Evolutionary conservation across 1,284 basidiomycete genomes (phyloP), one percentile per base, ranked within the genome.

Genomic region (Trametes polyzona): DNA sequence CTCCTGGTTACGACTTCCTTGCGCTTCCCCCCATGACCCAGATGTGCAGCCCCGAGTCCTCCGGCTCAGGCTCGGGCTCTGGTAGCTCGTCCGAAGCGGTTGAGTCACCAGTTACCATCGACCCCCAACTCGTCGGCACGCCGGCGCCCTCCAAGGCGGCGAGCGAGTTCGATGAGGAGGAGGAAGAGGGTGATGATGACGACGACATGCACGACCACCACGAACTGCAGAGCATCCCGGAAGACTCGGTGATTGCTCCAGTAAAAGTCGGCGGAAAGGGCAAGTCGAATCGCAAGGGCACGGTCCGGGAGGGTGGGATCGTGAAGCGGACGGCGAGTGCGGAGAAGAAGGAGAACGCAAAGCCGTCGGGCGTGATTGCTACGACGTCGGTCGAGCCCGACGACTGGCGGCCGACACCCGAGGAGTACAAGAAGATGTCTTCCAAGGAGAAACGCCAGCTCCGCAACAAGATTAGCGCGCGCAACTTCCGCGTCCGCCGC

Each of bases 391-490:
- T 29, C 23, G 83, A 85, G 46, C 72, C 85, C 4, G 87, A 87
- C 52, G 90, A 91, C 62, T 92, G 90, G 90, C 80, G 90, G 54
- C 92, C 92, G 1, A 85, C 87, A 16, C 90, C 95, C 0, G 95
- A 98, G 66, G 95, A 96, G 66, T 98, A 98, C 79, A 90, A 93
- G 74, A 97, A 95, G 76, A 91, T 99, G 81, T 87, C 86, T 17
- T 91, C 87, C 71, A 98, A 98, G 77, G 96, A 98, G 77, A 98
- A 98, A 76, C 80, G 96, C 16, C 96, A 98, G 74, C 79, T 98
- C 36, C 78, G 96, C 56, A 98, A 98, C 79, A 98, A 98, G 86
- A 96, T 98, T 62, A 92, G 89, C 65, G 96, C 96, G 1, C 81
- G 96, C 58, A 97, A 96, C 71, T 98, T 98, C 78, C 82, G 96